Evolutionary conservation across 1,139 yeast genomes (phyloP).

Genomic region (Candida sanyaensis): DNA sequence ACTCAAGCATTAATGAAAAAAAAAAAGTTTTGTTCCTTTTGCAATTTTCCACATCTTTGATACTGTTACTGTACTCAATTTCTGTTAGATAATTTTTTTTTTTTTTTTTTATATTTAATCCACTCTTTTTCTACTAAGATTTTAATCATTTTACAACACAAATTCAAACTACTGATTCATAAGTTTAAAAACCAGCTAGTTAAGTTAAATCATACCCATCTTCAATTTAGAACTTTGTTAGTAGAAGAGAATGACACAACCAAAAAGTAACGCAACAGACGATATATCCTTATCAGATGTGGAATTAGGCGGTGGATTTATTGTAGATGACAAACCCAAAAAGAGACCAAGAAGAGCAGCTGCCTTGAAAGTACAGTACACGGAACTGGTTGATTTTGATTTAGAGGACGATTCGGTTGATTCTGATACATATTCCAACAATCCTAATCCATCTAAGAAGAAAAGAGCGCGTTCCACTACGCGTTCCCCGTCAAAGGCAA

Average conservation of each 20-base stretch:
- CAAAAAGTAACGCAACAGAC: conserved; percentile 3
- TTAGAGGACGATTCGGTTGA: conserved; percentile 13
- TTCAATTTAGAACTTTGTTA: too few relatives aligned
- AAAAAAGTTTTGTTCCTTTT: neutral
- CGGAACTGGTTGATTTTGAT: conserved; percentile 22
- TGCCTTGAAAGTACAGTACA: conserved; percentile 12
- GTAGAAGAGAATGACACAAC: conserved; percentile 4
- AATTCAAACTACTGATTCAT: neutral
- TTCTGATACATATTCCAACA: conserved; percentile 15
- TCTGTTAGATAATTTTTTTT: neutral
- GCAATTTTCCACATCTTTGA: neutral
- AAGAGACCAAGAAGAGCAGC: conserved; percentile 20
- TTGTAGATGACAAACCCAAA: conserved; percentile 35
- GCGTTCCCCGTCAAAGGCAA: conserved; percentile 9
- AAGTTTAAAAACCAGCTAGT: too few relatives aligned
- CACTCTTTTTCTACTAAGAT: too few relatives aligned
- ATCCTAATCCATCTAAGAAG: conserved; percentile 14
- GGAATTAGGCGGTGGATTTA: conserved; percentile 43
- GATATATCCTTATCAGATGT: conserved; percentile 12
- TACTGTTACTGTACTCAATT: neutral
- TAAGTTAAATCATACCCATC: too few relatives aligned
- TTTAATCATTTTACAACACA: neutral
- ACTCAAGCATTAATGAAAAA: neutral
- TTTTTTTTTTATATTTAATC: neutral
- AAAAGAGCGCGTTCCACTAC: conserved; percentile 19